A percentile compares a stretch with the other conserved stretches of the same genome.
Evolutionary conservation across 2,329 filamentous ascomycete genomes (phyloP).

Genomic region (Alternaria angustiovoidea): DNA sequence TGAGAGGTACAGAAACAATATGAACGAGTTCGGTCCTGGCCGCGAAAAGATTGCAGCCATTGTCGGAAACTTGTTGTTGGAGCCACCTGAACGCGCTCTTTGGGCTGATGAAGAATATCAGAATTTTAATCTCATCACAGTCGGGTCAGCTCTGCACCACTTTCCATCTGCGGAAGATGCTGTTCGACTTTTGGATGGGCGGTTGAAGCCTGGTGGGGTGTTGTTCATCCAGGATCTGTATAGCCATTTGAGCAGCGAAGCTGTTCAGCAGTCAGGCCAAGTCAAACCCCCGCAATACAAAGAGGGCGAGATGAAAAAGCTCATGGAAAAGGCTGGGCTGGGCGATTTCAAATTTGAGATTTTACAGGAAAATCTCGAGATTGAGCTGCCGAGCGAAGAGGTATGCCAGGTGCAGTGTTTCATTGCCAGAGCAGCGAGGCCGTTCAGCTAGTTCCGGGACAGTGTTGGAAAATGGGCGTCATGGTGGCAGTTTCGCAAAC

Average conservation of each 20-base stretch:
- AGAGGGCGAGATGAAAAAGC: too few species aligned
- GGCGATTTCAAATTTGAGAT: not conserved
- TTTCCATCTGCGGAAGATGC: not conserved
- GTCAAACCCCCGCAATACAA: too few species aligned
- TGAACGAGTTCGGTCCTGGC: not conserved
- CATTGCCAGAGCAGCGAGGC: not conserved
- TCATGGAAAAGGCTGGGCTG: too few species aligned
- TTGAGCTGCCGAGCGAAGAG: not conserved
- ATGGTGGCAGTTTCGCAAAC: not conserved
- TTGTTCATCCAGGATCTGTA: constrained; percentile 12
- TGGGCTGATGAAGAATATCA: not conserved
- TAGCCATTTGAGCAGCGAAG: not conserved
- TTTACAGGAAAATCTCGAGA: not conserved
- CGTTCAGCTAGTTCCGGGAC: not conserved
- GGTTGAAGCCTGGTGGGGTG: constrained; percentile 11
- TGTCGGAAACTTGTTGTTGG: constrained; percentile 2
- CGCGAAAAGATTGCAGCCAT: not conserved
- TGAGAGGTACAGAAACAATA: constrained; percentile 7
- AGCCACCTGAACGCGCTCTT: not conserved
- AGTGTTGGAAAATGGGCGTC: not conserved
- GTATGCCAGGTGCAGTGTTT: not conserved
- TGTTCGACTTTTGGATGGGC: not conserved
- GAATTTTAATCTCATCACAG: not conserved
- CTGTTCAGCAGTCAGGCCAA: not conserved
- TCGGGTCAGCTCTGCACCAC: not conserved